A percentile compares a stretch with the other conserved stretches of the same genome.
Conservation (phyloP, 1,139 yeast species). For the Suhomyces terraborum region DNA sequence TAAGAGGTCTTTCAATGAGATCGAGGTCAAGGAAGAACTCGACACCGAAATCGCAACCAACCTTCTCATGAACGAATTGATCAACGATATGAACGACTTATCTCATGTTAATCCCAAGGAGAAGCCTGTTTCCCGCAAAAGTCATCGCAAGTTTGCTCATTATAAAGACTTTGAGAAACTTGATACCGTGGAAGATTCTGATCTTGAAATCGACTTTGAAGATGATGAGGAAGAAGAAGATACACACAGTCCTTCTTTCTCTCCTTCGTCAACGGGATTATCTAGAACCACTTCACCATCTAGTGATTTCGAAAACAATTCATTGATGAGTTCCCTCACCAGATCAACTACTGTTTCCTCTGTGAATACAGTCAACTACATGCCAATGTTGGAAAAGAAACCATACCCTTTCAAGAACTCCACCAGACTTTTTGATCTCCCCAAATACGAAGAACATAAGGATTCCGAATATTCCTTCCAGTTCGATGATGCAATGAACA, state of each 20-base stretch:
- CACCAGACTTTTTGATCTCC: constrained; percentile 20
- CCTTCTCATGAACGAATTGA: constrained; percentile 29
- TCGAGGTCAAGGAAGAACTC: constrained; percentile 13
- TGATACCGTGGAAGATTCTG: constrained; percentile 22
- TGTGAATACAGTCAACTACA: constrained; percentile 18
- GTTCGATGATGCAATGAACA: constrained; percentile 21
- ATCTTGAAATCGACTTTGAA: constrained; percentile 25
- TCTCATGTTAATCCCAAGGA: constrained; percentile 20
- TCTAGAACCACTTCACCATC: constrained; percentile 46
- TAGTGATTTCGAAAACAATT: constrained; percentile 35
- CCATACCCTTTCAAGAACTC: constrained; percentile 19
- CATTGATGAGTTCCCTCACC: constrained; percentile 44
- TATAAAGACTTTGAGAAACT: constrained; percentile 22
- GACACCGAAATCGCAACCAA: constrained; percentile 16
- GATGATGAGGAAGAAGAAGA: constrained; percentile 30
- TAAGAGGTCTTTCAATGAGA: constrained; percentile 36
- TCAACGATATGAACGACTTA: constrained; percentile 31
- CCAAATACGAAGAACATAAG: constrained; percentile 18
- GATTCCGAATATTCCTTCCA: constrained; percentile 14
- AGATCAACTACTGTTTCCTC: constrained; percentile 47
- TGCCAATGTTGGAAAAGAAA: constrained; percentile 14
- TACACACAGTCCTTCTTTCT: constrained; percentile 10
- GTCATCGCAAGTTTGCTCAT: constrained; percentile 15
- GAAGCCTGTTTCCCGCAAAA: constrained; percentile 12
- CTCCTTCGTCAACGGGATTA: constrained; percentile 28